These are phyloP conservation scores for Gracilaria vermiculophylla DNA, from an alignment of 23 red algal species.

Conservation along the genomic window DNA sequence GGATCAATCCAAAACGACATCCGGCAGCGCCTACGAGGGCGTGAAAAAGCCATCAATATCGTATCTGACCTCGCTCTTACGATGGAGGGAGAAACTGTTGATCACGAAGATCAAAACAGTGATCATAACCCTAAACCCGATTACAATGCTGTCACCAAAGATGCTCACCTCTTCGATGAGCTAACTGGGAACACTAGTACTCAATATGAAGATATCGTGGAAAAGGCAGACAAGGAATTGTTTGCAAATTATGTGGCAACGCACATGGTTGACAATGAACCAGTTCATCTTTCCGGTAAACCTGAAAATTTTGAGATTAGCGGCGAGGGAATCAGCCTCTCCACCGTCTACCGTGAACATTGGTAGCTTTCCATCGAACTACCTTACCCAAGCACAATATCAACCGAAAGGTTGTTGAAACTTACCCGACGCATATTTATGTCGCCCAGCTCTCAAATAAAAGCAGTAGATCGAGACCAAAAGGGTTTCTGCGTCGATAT, in stretches of 20 bases:
- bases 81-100: background rate
- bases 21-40: background rate
- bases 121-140: background rate
- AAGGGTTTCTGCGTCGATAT: conserved; percentile 41
- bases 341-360: background rate
- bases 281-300: too few species aligned
- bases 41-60: conserved; percentile 21
- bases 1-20: background rate
- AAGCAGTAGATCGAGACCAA: background rate
- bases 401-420: background rate
- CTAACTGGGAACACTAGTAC: background rate
- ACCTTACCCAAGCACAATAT: background rate
- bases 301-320: background rate
- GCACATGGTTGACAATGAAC: too few species aligned
- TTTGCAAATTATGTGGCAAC: background rate
- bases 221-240: background rate
- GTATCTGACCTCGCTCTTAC: background rate
- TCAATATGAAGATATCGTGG: background rate
- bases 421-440: background rate
- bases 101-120: too few species aligned
- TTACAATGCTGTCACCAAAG: background rate
- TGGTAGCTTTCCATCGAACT: conserved; percentile 8
- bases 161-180: background rate
- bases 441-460: background rate
- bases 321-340: background rate